Evolutionary conservation across 371 early-diverging fungal genomes (phyloP), one percentile per base, ranked within the genome.

Genomic region (Apophysomyces elegans): DNA sequence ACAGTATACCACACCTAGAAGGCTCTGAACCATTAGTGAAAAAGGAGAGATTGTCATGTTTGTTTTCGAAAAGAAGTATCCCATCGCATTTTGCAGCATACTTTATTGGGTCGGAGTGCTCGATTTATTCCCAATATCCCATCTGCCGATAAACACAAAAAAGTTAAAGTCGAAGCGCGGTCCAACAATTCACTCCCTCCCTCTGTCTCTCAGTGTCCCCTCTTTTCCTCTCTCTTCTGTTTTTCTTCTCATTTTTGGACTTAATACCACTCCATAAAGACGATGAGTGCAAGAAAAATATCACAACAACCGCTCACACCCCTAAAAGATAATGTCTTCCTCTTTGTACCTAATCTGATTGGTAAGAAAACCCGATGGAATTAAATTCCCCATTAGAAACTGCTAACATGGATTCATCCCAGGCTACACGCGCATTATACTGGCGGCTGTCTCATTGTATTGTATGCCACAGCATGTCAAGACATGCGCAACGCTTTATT

Each of bases 291-390:
- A 26, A 50, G 21, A 4, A 50, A 50, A 50, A 50, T 21, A 50
- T 9, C 16, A 50, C 54, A 50, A 21, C 54, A 26, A 26, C 21
- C 32, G 7, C 54, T 5, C 54, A 26, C 54, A 50, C 3, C 18
- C 0, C 32, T 26, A 26, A 50, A 50, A 37, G 83, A 90, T 58
- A 91, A 91, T 71, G 90, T 95, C 32, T 95, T 92, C 68, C 81
- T 94, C 58, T 96, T 91, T 72, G 84, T 96, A 60, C 97, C 97
- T 37, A 96, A 96, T 74, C 84, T 96, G 47, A 95, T 96, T 75
- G 94, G 90, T 89, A 86, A 65, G 73, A 54, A 7, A 36, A 35
- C 43, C 72, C 44, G 35, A 21, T 60, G 38, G 50, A 13, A 8
- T 50, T 9, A 56, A 35, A 69, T 62, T 37, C 18, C 37, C 5